Base-by-base conservation (phyloP, 768 basidiomycete species). In the Stropharia rugosoannulata region DNA sequence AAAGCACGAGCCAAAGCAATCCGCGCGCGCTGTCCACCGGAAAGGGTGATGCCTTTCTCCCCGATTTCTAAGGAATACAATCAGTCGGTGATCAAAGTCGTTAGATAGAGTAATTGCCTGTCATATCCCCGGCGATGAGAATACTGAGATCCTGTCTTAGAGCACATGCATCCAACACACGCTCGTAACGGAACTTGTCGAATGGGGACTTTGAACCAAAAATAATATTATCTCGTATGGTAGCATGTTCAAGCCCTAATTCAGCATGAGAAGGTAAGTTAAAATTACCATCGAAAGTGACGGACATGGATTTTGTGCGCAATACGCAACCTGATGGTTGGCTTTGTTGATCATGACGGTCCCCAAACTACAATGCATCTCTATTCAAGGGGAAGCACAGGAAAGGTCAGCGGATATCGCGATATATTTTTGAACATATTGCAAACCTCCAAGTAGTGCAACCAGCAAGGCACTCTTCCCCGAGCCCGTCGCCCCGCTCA, bases 211-310 rank as follows among this genome's bases (percentile, higher is more conserved):
- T 70, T 1, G 82, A 78, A 1, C 85, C 85, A 70, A 92, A 95
- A 12, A 90, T 68, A 59, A 95, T 89, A 64, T 93, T 92, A 54
- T 91, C 90, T 18, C 82, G 76, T 55, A 94, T 90, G 0, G 89
- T 89, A 1, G 87, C 89, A 66, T 91, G 87, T 64, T 90, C 85
- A 7, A 92, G 78, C 87, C 87, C 89, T 75, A 70, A 46, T 42
- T 56, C n/a, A 43, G 18, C 12, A 16, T 38, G 10, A 16, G 39
- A 27, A 44, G 11, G 35, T 42, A 45, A 38, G 22, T 10, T 36
- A 39, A 36, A 35, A n/a, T 29, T 39, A 18, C 45, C 41, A 53
- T 12, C 13, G 44, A 51, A n/a, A 36, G 18, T 19, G 39, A 63
- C 77, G 56, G 43, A 83, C 84, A 87, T 51, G 85, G 81, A 60